Conservation (phyloP, 805 yeast species). For the Myxozyma neotropica region DNA sequence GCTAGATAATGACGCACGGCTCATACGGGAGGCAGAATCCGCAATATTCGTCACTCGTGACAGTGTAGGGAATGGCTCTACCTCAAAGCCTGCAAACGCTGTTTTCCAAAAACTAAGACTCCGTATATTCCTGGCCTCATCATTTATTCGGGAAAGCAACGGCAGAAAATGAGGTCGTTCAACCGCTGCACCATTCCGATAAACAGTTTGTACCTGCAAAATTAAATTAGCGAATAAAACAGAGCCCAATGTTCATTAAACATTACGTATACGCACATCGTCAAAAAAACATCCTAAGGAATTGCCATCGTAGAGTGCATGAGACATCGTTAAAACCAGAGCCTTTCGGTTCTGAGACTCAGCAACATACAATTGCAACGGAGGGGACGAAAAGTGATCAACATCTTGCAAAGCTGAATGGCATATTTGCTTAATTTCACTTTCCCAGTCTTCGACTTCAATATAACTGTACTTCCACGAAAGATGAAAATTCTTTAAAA, state of each 20-base stretch:
- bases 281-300: conserved; percentile 24
- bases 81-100: background rate
- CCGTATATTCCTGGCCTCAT: background rate
- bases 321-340: conserved; percentile 17
- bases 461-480: background rate
- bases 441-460: conserved; percentile 6
- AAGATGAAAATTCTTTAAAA: background rate
- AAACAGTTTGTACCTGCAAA: conserved; percentile 2
- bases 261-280: conserved; percentile 12
- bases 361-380: conserved; percentile 2
- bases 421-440: background rate
- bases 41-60: background rate
- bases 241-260: background rate
- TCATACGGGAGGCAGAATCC: background rate
- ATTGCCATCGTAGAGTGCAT: conserved; percentile 33
- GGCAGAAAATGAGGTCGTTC: conserved; percentile 14
- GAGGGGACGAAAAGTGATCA: conserved; percentile 13
- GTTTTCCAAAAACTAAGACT: conserved; percentile 14
- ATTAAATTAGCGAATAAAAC: background rate
- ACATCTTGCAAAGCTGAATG: background rate
- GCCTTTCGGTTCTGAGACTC: background rate
- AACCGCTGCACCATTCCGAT: background rate
- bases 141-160: conserved; percentile 6
- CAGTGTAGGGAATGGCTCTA: conserved; percentile 4
- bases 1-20: background rate